Base-by-base conservation (phyloP, 352 stramenopile genomes). In the Phytophthora rubi region DNA sequence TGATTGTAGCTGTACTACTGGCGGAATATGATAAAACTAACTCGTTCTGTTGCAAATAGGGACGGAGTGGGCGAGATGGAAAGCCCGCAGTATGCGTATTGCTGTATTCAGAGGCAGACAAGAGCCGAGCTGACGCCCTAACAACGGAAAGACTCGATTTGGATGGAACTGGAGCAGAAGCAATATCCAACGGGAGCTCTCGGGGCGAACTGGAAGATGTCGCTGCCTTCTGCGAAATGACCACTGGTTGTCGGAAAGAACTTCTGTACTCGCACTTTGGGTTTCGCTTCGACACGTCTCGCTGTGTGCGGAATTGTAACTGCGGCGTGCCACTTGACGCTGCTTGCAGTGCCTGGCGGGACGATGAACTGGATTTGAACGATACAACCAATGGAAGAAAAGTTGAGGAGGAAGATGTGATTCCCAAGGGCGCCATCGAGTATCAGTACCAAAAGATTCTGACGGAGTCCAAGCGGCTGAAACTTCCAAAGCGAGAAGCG, bases 61-160 rank as follows among this genome's bases (percentile, higher is more conserved):
- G 87, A 51, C 77, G 85, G 70, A 83, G 83, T 47, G 87, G 87
- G 12, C 82, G 87, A 0, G 87, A 95, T 26, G 85, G 79, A n/a
- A 64, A 83, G 18, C 65, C 68, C 2, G 73, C 84, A 1, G 70
- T 77, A 4, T 95, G 87, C 54, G 28, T 90, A 30, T 53, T 93
- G 33, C 72, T 92, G 2, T 95, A 91, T 64, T 80, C 80, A 18
- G 65, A 79, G 42, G 59, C 70, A 52, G 85, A 95, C 76, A 88
- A 85, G 44, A 56, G 48, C n/a, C 85, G 82, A 51, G 87, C 81
- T 1, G 73, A 79, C 21, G 53, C 53, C 21, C 55, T 93, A 45
- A 81, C 77, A 30, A 86, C 68, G 3, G 81, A 88, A 56, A 76
- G 68, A 6, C 53, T 64, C 8, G 75, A 82, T 37, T 67, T 73